These are phyloP conservation scores for Linnemannia exigua DNA, from an alignment of 192 early-diverging fungal species.

Conservation along the genomic window DNA sequence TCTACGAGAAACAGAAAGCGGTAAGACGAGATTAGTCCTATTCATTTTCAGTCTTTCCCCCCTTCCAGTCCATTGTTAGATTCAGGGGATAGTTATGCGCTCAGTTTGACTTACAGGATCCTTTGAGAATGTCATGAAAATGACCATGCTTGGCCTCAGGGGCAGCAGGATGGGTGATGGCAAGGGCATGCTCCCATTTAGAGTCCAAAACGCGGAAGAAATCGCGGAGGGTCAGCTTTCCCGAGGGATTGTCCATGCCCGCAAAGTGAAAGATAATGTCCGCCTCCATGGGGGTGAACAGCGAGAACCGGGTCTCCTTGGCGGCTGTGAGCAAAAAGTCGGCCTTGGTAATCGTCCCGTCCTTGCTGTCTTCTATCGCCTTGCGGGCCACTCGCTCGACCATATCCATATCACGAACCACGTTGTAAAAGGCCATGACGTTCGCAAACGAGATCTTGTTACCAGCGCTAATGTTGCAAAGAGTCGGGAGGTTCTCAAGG, in stretches of 20 bases:
- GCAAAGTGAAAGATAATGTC: constrained; percentile 81
- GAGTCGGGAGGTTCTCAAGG: constrained; percentile 71
- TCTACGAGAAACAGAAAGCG: constrained; percentile 1
- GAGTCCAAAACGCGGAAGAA: constrained; percentile 68
- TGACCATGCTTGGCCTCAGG: constrained; percentile 29
- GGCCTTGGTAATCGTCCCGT: constrained; percentile 69
- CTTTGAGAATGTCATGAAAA: constrained; percentile 44
- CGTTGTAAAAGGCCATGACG: constrained; percentile 73
- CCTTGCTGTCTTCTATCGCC: constrained; percentile 63
- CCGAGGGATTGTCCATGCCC: constrained; percentile 64
- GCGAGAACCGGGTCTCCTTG: constrained; percentile 67
- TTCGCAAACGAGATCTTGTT: constrained; percentile 75
- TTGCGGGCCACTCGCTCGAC: constrained; percentile 71
- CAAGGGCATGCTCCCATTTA: constrained; percentile 62
- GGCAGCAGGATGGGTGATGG: constrained; percentile 25
- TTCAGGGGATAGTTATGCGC: constrained; percentile 2
- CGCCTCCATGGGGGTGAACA: constrained; percentile 81
- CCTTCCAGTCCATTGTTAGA: background rate
- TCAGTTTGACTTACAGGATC: constrained; percentile 32
- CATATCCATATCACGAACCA: constrained; percentile 76
- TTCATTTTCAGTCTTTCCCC: background rate
- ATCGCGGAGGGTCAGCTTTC: constrained; percentile 62
- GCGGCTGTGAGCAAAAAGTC: constrained; percentile 73
- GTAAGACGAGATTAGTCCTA: background rate
- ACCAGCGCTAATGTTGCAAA: constrained; percentile 70